These are phyloP conservation scores for Neurospora pannonica DNA, from an alignment of 495 filamentous ascomycete genomes.

Conservation along the genomic window DNA sequence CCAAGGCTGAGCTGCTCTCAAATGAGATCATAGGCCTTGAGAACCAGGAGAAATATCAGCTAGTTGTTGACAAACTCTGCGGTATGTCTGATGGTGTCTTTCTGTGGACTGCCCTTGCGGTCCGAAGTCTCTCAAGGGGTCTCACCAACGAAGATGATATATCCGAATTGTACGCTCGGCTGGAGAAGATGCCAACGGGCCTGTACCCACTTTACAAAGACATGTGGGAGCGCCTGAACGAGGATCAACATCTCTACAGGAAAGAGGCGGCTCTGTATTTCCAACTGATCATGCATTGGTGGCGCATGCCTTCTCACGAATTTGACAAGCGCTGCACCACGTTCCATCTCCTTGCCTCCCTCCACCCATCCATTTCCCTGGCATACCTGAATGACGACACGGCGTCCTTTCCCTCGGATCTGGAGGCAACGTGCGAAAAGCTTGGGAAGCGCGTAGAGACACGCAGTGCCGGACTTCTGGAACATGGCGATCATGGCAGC, in stretches of 20 bases:
- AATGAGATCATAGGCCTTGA: background rate
- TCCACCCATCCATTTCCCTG: background rate
- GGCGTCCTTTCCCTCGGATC: background rate
- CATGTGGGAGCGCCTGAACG: slow-evolving; percentile 13
- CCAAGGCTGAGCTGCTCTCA: slow-evolving; percentile 11
- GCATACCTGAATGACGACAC: background rate
- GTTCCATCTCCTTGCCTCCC: slow-evolving; percentile 1
- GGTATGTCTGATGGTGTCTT: slow-evolving; percentile 29
- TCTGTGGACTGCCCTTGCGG: slow-evolving; percentile 31
- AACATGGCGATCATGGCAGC: background rate
- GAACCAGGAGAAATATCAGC: background rate
- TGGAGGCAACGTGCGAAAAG: background rate
- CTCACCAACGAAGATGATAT: slow-evolving; percentile 21
- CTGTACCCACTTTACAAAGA: slow-evolving; percentile 19
- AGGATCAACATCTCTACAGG: slow-evolving; percentile 3
- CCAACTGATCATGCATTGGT: slow-evolving; percentile 3
- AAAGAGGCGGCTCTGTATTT: slow-evolving; percentile 9
- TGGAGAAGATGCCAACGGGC: slow-evolving; percentile 19
- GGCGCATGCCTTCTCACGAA: background rate
- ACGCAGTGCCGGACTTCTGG: slow-evolving; percentile 10
- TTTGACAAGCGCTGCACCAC: background rate
- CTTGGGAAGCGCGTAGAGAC: background rate
- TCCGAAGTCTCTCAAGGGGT: slow-evolving; percentile 20
- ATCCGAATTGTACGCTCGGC: slow-evolving; percentile 11
- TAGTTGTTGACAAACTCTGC: slow-evolving; percentile 11